These are phyloP conservation scores for Wickerhamomyces sp. DNA, from an alignment of 1,139 yeast genomes.

Conservation along the genomic window DNA sequence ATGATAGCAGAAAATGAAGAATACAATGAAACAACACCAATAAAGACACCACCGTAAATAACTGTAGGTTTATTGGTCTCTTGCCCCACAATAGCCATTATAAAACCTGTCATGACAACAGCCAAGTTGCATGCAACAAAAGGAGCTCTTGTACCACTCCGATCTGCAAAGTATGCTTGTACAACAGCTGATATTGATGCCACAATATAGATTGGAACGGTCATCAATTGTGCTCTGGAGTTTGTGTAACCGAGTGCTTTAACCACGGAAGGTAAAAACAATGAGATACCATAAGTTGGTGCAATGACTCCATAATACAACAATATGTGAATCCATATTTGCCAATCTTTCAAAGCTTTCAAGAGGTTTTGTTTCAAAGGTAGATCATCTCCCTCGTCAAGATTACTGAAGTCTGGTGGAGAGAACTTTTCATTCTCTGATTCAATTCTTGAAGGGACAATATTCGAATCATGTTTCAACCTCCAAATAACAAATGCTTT, in stretches of 20 bases:
- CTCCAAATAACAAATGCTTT: conserved; percentile 40
- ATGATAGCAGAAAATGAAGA: conserved; percentile 32
- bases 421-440: neutral
- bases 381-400: conserved; percentile 13
- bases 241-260: conserved; percentile 27
- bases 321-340: conserved; percentile 14
- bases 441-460: neutral
- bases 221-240: conserved; percentile 27
- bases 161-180: conserved; percentile 28
- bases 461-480: conserved; percentile 28
- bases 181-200: conserved; percentile 29
- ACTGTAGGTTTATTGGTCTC: conserved; percentile 12
- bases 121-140: conserved; percentile 25
- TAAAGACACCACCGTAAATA: conserved; percentile 31
- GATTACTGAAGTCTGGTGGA: conserved; percentile 8
- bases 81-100: conserved; percentile 29
- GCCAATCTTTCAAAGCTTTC: conserved; percentile 15
- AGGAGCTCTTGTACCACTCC: conserved; percentile 29
- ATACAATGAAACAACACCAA: conserved; percentile 31
- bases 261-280: conserved; percentile 26
- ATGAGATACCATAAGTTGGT: conserved; percentile 18
- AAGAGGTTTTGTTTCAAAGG: conserved; percentile 9
- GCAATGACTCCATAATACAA: conserved; percentile 15
- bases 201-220: conserved; percentile 30
- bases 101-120: conserved; percentile 25